phyloP scores from a whole-genome alignment of 2,329 filamentous ascomycete genomes.

The Exophiala lecanii-corni region DNA sequence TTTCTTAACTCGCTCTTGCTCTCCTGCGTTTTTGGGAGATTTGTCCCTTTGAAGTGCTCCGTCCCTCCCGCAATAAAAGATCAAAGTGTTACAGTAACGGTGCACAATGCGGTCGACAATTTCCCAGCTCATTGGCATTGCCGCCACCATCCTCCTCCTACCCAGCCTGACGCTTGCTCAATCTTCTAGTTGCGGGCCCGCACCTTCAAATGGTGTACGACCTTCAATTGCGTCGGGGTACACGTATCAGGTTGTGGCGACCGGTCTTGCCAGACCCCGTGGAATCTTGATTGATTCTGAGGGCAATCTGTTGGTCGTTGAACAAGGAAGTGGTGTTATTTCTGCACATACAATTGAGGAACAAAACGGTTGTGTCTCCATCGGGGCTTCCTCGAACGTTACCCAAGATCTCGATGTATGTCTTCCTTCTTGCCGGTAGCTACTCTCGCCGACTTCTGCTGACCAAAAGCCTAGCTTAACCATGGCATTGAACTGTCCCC shows the following conservation, averaged over 20 bases:
- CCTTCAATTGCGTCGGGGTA: conserved; percentile 27
- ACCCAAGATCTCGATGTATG: conserved; percentile 19
- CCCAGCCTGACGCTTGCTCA: conserved; percentile 10
- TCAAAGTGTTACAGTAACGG: no score
- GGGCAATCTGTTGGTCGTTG: conserved; percentile 48
- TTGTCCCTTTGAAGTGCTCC: no score
- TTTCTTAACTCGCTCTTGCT: no score
- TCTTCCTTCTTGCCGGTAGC: conserved; percentile 1
- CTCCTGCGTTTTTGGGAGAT: no score
- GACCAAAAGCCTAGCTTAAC: conserved; percentile 34
- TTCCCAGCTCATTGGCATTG: not conserved
- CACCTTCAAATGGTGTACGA: conserved; percentile 23
- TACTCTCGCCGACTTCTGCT: conserved; percentile 1
- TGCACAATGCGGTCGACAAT: conserved; percentile 3
- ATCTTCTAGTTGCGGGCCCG: conserved; percentile 21
- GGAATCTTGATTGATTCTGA: conserved; percentile 45
- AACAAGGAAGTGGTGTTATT: conserved; percentile 36
- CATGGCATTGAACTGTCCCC: conserved; percentile 48
- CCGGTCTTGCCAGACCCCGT: conserved; percentile 41
- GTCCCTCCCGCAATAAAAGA: no score
- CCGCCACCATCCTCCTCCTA: conserved; percentile 7
- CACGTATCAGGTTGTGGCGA: conserved; percentile 43
- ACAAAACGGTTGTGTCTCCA: conserved; percentile 31
- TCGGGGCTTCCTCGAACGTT: conserved; percentile 19
- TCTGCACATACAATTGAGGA: conserved; percentile 36